Evolutionary conservation across 805 yeast species (phyloP), one percentile per base, ranked within the genome.

Genomic region (Yarrowia sp.): DNA sequence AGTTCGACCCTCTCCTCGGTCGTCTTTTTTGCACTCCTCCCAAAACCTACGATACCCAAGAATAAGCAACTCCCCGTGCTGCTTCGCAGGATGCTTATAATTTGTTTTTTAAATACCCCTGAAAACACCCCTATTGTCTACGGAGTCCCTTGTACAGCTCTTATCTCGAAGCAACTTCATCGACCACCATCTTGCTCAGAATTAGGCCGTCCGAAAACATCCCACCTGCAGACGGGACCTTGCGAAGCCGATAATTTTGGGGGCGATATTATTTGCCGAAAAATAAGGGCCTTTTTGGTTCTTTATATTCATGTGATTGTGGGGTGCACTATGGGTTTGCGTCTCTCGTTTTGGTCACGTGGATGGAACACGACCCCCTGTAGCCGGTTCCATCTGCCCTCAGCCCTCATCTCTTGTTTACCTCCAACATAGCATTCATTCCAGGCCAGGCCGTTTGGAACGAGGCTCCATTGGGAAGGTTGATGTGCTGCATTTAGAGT

Each of bases 1-100:
- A 54, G 61, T 54, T 54, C 61, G 61, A 54, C 61, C 61, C 61
- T 54, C 61, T 54, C 61, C 61, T 54, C 46, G 61, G 61, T 54
- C 61, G 61, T 10, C n/a, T n/a, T 38, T 36, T 36, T 54, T 54
- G 30, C 30, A 26, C 30, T 26, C 30, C 30, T 5, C 36, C n/a
- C n/a, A n/a, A n/a, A n/a, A n/a, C n/a, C n/a, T n/a, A n/a, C n/a
- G n/a, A n/a, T n/a, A n/a, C n/a, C n/a, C n/a, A n/a, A n/a, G n/a
- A n/a, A n/a, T n/a, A n/a, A n/a, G n/a, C n/a, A n/a, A n/a, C n/a
- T n/a, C n/a, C n/a, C n/a, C n/a, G n/a, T n/a, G n/a, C n/a, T n/a
- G n/a, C n/a, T n/a, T n/a, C n/a, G n/a, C n/a, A n/a, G n/a, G n/a
- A n/a, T n/a, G n/a, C n/a, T n/a, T n/a, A n/a, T n/a, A n/a, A n/a